Conservation (phyloP, 768 basidiomycete species). For the Filobasidium wieringae region DNA sequence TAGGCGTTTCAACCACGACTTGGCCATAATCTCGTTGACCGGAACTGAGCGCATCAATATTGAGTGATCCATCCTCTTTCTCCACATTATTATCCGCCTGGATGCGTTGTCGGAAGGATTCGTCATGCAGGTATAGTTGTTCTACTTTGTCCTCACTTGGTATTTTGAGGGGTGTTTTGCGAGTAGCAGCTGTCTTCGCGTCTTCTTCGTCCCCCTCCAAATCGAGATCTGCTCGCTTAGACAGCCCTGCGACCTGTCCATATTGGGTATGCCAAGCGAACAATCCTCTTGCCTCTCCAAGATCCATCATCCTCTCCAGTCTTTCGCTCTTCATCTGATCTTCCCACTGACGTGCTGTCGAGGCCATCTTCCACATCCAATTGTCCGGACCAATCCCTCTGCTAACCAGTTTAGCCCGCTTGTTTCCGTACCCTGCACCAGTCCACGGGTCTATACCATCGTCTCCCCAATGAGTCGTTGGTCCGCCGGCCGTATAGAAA, state of each 20-base stretch:
- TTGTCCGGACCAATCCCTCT: conserved; percentile 77
- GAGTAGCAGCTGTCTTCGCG: too few relatives aligned
- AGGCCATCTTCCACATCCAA: conserved; percentile 78
- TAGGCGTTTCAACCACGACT: conserved; percentile 21
- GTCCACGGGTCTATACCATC: conserved; percentile 77
- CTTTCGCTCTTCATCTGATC: conserved; percentile 38
- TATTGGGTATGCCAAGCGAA: conserved; percentile 6
- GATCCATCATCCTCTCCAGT: conserved; percentile 20
- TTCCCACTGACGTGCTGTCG: conserved; percentile 53
- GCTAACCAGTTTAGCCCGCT: conserved; percentile 64
- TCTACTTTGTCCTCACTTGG: conserved; percentile 6
- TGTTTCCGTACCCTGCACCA: conserved; percentile 73
- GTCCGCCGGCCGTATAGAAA: conserved; percentile 79
- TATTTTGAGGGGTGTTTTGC: background rate
- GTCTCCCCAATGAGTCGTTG: conserved; percentile 81
- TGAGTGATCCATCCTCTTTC: conserved; percentile 5
- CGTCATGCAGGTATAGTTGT: conserved; percentile 6
- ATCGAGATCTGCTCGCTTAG: background rate
- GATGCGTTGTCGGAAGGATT: conserved; percentile 1
- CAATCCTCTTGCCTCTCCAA: background rate
- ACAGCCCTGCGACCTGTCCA: background rate
- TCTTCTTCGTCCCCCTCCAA: background rate
- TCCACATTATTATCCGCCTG: background rate
- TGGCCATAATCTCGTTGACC: conserved; percentile 5
- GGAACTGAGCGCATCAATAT: background rate